Conservation (phyloP, 306 rosid species). For the Leucaena leucocephala region DNA sequence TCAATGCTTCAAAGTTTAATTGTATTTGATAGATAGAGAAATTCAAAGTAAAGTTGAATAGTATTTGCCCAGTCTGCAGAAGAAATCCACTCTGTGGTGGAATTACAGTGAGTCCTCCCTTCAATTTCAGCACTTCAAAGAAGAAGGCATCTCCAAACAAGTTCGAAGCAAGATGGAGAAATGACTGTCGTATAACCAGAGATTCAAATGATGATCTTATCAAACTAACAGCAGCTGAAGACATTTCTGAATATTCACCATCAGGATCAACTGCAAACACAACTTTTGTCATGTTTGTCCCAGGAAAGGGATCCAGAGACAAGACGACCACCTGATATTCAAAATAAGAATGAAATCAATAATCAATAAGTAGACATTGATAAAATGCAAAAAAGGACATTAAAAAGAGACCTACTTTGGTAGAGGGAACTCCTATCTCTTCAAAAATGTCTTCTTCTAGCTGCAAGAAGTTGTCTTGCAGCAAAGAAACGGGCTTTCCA, state of each 20-base stretch:
- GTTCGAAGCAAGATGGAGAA: conserved; percentile 62
- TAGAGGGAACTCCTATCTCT: conserved; percentile 59
- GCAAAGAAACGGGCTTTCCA: conserved; percentile 57
- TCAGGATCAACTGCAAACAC: conserved; percentile 69
- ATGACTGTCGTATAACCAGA: conserved; percentile 48
- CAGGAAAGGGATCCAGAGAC: conserved; percentile 55
- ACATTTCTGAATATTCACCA: conserved; percentile 46
- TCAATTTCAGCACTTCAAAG: conserved; percentile 83
- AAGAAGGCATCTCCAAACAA: conserved; percentile 60
- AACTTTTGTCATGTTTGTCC: conserved; percentile 64
- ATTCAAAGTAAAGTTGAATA: conserved; percentile 76
- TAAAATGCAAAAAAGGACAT: conserved; percentile 24
- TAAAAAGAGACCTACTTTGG: conserved; percentile 49
- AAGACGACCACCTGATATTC: conserved; percentile 65
- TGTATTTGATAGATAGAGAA: conserved; percentile 75
- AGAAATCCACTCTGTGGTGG: conserved; percentile 76
- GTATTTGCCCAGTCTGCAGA: conserved; percentile 66
- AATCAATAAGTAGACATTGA: conserved; percentile 11
- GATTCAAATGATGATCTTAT: conserved; percentile 48
- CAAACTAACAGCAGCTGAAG: conserved; percentile 60
- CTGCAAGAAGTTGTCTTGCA: conserved; percentile 51
- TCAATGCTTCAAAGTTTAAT: conserved; percentile 58
- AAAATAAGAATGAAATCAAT: conserved; percentile 28
- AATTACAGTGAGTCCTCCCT: conserved; percentile 78
- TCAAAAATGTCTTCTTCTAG: conserved; percentile 63